Base-by-base conservation (phyloP, 352 stramenopile genomes). In the Phytophthora hibernalis region DNA sequence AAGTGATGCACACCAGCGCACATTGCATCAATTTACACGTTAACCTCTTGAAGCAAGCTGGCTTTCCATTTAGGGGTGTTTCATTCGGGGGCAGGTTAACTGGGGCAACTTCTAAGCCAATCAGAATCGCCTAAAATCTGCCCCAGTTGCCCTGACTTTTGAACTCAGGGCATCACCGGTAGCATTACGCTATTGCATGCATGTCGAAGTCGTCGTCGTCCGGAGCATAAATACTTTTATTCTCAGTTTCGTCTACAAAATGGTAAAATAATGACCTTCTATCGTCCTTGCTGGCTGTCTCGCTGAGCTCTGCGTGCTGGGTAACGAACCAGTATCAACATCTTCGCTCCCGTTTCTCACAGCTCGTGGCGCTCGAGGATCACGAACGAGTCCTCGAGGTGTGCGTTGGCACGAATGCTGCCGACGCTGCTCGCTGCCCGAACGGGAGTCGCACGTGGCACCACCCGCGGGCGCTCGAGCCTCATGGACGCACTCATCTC, bases 401-500 rank as follows among this genome's bases (percentile, higher is more conserved):
- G 74, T 15, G 51, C 38, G 47, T 58, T 49, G 30, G 54, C 21
- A n/a, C 38, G 49, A 15, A 47, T 60, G 64, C 18, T 72, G 47
- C 22, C 69, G 37, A 48, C 72, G 21, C 44, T 52, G 51, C 26
- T 31, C 26, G 50, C 33, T 20, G 38, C 48, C 58, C 37, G 56
- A 20, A 51, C 40, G 18, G 61, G 18, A 42, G 57, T 62, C 6
- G 65, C 55, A 15, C 68, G 61, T 44, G 72, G 53, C 40, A 63
- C 56, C 40, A 69, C 38, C 42, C 68, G 43, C 33, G 61, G 49
- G 11, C 49, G 64, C 40, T 75, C 61, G 9, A 89, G 56, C 5
- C 79, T 72, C 65, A 90, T 85, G 2, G 86, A 92, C 15, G 81
- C 81, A 55, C 81, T 87, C 77, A 95, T 84, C 51, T 92, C 87